phyloP scores from a whole-genome alignment of 371 early-diverging fungal species.

The Sporodiniella umbellata region DNA sequence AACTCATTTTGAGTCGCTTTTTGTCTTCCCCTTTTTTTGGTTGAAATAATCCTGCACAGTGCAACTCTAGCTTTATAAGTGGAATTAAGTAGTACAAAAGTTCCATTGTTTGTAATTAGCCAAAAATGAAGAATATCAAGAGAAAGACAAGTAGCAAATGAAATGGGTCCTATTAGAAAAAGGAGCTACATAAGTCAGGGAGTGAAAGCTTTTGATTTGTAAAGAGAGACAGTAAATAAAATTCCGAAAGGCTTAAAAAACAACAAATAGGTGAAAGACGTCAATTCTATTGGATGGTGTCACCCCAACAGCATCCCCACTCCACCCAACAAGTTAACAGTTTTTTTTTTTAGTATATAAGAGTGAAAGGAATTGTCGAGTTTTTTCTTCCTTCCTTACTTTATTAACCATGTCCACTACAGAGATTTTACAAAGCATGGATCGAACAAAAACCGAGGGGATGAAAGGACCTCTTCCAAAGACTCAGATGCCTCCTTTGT shows the following conservation, averaged over 20 bases:
- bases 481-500: constrained; percentile 45
- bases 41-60: no score
- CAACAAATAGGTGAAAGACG: neutral
- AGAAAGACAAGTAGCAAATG: neutral
- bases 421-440: constrained; percentile 12
- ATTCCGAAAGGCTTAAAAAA: no score
- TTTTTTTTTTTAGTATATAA: constrained; percentile 10
- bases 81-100: no score
- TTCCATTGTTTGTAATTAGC: no score
- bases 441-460: constrained; percentile 45
- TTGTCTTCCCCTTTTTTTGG: neutral
- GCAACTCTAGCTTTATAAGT: no score
- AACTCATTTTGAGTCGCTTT: neutral
- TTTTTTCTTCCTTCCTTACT: neutral
- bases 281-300: constrained; percentile 28
- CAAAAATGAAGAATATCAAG: neutral
- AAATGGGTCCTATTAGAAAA: neutral
- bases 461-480: constrained; percentile 44
- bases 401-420: constrained; percentile 16
- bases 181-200: neutral
- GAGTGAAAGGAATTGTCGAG: neutral
- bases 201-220: no score
- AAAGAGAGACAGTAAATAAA: no score
- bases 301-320: constrained; percentile 31
- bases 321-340: constrained; percentile 26